Evolutionary conservation across 345 rosid genomes (phyloP).

Genomic region (Mallotus nudiflorus): DNA sequence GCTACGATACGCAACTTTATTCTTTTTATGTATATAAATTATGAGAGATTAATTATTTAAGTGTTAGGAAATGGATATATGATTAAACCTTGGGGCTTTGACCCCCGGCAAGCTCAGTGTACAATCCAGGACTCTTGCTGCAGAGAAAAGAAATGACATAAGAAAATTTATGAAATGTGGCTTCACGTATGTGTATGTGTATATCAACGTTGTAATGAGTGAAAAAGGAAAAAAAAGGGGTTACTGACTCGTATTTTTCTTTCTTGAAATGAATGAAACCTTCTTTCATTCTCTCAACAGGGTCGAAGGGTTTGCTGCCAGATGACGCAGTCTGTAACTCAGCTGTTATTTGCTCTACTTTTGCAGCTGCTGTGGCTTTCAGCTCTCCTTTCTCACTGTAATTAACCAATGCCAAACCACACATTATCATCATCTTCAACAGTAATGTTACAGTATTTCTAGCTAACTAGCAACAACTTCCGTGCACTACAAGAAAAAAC

Average conservation of each 20-base stretch:
- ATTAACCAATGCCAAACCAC: too few relatives aligned
- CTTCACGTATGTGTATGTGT: too few relatives aligned
- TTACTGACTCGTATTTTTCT: constrained; percentile 78
- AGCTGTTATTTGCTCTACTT: constrained; percentile 70
- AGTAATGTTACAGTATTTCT: too few relatives aligned
- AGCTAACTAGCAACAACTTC: too few relatives aligned
- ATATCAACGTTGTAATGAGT: neutral
- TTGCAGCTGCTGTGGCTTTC: constrained; percentile 71
- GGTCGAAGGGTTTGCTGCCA: constrained; percentile 38
- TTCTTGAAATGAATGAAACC: constrained; percentile 84
- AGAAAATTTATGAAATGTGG: neutral
- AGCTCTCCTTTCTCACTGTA: constrained; percentile 68
- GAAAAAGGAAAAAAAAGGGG: neutral
- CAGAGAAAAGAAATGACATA: neutral
- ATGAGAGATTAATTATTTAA: too few relatives aligned
- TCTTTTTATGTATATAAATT: too few relatives aligned
- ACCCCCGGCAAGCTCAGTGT: constrained; percentile 74
- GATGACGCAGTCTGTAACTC: constrained; percentile 47
- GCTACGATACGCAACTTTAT: too few relatives aligned
- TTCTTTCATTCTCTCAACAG: constrained; percentile 59
- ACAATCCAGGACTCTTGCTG: constrained; percentile 75
- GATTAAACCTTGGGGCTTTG: constrained; percentile 75
- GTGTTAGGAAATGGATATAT: too few relatives aligned
- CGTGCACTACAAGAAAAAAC: too few relatives aligned
- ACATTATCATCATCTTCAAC: too few relatives aligned